phyloP scores from a whole-genome alignment of 2,329 filamentous ascomycete genomes.

The Akanthomyces dipterigenus region DNA sequence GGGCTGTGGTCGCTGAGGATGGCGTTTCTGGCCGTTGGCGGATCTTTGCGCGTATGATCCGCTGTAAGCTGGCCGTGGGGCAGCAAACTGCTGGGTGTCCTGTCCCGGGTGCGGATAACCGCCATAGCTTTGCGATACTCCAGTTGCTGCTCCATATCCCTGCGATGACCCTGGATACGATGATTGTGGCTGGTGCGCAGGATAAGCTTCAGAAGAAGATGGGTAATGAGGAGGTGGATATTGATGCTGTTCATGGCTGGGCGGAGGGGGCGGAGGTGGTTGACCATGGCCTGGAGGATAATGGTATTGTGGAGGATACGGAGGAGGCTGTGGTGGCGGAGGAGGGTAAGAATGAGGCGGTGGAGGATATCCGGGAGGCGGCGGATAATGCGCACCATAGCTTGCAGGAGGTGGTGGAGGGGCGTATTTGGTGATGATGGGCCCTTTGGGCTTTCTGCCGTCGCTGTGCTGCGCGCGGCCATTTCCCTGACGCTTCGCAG shows the following conservation, averaged over 20 bases:
- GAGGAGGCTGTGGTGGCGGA: conserved; percentile 10
- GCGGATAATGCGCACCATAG: conserved; percentile 22
- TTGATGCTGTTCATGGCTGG: conserved; percentile 12
- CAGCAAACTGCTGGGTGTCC: not conserved
- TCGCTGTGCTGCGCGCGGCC: conserved; percentile 23
- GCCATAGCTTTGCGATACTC: not conserved
- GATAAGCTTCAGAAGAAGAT: conserved; percentile 14
- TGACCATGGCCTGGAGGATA: conserved; percentile 11
- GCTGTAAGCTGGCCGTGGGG: conserved; percentile 9
- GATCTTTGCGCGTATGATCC: conserved; percentile 4
- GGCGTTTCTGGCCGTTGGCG: not conserved
- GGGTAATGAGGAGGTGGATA: conserved; percentile 17
- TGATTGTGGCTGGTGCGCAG: conserved; percentile 1
- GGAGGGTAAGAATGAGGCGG: not conserved
- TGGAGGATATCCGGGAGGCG: conserved; percentile 16
- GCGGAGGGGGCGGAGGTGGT: conserved; percentile 13
- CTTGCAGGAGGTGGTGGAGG: conserved; percentile 18
- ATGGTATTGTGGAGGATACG: conserved; percentile 14
- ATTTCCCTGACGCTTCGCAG: conserved; percentile 20
- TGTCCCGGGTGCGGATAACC: not conserved
- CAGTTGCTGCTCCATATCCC: not conserved
- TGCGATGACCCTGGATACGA: conserved; percentile 9
- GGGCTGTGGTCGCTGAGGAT: not conserved
- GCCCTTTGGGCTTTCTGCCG: conserved; percentile 22
- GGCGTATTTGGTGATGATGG: conserved; percentile 17